A percentile compares a stretch with the other conserved stretches of the same genome.
phyloP scores from a whole-genome alignment of 202 grass and related monocot genomes.

The Setaria italica region DNA sequence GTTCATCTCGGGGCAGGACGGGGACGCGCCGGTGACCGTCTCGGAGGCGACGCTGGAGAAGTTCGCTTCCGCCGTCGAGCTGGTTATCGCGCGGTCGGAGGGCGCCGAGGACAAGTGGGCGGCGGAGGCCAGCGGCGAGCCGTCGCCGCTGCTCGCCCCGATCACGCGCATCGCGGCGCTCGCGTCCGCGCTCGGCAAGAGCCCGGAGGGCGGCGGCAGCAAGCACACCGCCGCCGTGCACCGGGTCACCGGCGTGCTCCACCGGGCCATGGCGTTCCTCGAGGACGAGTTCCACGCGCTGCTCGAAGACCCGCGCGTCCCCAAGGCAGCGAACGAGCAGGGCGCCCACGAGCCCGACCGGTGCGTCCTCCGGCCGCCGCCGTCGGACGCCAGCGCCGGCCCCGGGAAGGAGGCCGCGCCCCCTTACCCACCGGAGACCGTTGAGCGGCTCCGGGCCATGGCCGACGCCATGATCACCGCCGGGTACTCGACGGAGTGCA shows the following conservation, averaged over 20 bases:
- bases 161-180: constrained; percentile 58
- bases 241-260: constrained; percentile 54
- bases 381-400: neutral
- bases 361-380: constrained; percentile 52
- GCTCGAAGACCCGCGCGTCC: constrained; percentile 53
- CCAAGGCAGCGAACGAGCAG: constrained; percentile 25
- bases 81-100: constrained; percentile 54
- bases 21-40: constrained; percentile 36
- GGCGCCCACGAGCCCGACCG: constrained; percentile 62
- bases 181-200: constrained; percentile 44
- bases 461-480: constrained; percentile 62
- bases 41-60: constrained; percentile 54
- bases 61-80: constrained; percentile 66
- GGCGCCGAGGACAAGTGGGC: constrained; percentile 62
- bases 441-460: constrained; percentile 62
- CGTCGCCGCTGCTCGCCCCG: constrained; percentile 47
- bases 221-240: constrained; percentile 50
- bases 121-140: constrained; percentile 33
- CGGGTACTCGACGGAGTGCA: constrained; percentile 79
- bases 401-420: constrained; percentile 6
- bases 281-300: constrained; percentile 77
- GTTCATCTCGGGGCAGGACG: constrained; percentile 49
- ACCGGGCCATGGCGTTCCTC: constrained; percentile 82
- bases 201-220: constrained; percentile 34
- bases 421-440: constrained; percentile 57